Conservation (phyloP, 768 basidiomycete genomes). For the Cantharellus anzutake region DNA sequence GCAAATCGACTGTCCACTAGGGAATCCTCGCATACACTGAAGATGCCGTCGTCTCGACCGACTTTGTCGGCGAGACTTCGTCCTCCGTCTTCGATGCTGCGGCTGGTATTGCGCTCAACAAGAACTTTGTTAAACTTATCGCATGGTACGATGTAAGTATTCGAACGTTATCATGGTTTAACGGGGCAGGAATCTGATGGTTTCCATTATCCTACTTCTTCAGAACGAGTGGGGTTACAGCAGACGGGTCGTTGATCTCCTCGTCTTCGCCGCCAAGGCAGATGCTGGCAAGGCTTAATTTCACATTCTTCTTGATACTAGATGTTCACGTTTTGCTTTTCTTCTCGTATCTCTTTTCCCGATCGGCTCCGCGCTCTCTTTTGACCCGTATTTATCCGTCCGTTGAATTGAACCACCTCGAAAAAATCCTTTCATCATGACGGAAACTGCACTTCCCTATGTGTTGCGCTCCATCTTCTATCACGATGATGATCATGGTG, state of each 20-base stretch:
- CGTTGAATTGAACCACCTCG: too few relatives aligned
- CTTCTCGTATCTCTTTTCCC: too few relatives aligned
- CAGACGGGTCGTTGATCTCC: conserved; percentile 74
- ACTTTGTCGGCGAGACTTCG: conserved; percentile 61
- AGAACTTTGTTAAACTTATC: conserved; percentile 90
- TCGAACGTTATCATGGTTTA: neutral
- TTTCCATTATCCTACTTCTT: neutral
- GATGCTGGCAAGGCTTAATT: conserved; percentile 21
- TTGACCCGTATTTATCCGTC: too few relatives aligned
- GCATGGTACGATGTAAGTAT: conserved; percentile 57
- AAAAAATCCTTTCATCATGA: too few relatives aligned
- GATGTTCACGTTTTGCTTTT: too few relatives aligned
- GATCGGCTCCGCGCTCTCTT: too few relatives aligned
- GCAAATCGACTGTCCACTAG: conserved; percentile 13
- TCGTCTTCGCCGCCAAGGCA: conserved; percentile 60
- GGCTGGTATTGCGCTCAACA: conserved; percentile 84
- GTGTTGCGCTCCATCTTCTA: too few relatives aligned
- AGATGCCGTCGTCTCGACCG: conserved; percentile 82
- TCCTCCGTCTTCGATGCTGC: conserved; percentile 89
- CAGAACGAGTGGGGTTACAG: conserved; percentile 87
- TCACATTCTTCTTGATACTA: neutral
- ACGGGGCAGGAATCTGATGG: neutral
- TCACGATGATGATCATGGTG: too few relatives aligned
- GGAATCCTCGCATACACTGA: conserved; percentile 84
- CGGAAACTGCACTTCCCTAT: too few relatives aligned